phyloP scores from a whole-genome alignment of 441 rosid species.

The Viola pubescens region DNA sequence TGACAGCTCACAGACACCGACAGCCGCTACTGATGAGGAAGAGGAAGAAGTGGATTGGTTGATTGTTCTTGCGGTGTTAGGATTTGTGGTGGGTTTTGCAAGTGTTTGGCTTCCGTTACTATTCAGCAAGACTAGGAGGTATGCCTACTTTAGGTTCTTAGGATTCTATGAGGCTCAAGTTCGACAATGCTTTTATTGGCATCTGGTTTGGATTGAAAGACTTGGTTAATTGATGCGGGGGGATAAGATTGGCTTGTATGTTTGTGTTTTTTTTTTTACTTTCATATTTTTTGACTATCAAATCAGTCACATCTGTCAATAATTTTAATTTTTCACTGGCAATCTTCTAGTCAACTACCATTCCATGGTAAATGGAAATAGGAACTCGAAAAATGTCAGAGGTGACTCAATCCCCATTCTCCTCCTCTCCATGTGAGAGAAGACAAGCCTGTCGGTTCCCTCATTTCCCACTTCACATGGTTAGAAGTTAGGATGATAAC shows the following conservation, averaged over 20 bases:
- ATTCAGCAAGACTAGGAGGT: no score
- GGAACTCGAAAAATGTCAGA: neutral
- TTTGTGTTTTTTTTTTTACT: no score
- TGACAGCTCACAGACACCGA: no score
- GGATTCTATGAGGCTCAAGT: no score
- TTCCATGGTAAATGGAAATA: neutral
- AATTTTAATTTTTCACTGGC: neutral
- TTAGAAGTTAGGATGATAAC: neutral
- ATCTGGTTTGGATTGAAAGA: neutral
- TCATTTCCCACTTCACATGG: constrained; percentile 15
- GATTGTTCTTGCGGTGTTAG: no score
- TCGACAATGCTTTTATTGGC: neutral
- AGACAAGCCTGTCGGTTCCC: constrained; percentile 9
- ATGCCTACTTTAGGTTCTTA: no score
- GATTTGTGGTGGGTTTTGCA: no score
- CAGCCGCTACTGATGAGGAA: no score
- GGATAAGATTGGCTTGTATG: no score
- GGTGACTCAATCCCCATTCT: neutral
- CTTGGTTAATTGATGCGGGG: neutral
- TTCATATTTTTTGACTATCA: neutral
- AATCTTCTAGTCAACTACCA: neutral
- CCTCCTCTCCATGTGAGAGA: constrained; percentile 2
- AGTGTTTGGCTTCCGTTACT: no score
- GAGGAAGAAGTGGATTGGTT: no score
- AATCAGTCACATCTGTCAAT: neutral